Percentiles rank a stretch among this genome's conserved stretches.
These are phyloP conservation scores for Phytophthora sansomeana DNA, from an alignment of 352 stramenopile species.

Conservation along the genomic window DNA sequence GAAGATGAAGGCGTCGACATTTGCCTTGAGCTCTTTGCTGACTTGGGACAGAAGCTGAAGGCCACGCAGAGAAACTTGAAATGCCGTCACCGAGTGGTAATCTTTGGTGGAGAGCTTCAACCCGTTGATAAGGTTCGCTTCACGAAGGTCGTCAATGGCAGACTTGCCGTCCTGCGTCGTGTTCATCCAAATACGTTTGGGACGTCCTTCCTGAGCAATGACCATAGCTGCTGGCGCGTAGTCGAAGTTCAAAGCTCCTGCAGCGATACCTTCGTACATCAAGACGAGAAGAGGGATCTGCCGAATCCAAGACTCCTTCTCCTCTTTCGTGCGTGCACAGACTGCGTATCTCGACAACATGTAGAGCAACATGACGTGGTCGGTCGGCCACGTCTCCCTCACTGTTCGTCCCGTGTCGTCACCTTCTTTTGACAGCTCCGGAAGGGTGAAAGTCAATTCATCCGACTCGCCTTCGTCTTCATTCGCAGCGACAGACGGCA, in stretches of 20 bases:
- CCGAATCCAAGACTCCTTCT: conserved; percentile 95
- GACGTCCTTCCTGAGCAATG: conserved; percentile 57
- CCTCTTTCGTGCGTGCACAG: conserved; percentile 70
- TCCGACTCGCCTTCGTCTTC: conserved; percentile 46
- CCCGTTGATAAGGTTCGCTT: conserved; percentile 68
- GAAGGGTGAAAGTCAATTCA: conserved; percentile 62
- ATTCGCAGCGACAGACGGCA: not conserved
- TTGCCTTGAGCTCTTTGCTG: conserved; percentile 51
- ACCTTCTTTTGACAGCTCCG: conserved; percentile 57
- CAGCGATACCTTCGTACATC: conserved; percentile 77
- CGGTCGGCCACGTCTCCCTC: conserved; percentile 57
- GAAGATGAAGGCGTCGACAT: conserved; percentile 68
- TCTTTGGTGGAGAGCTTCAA: conserved; percentile 72
- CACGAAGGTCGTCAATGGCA: conserved; percentile 66
- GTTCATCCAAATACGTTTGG: conserved; percentile 74
- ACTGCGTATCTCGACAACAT: conserved; percentile 52
- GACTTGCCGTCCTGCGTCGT: conserved; percentile 73
- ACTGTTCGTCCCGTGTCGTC: conserved; percentile 52
- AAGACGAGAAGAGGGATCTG: conserved; percentile 94
- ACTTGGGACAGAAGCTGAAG: conserved; percentile 56
- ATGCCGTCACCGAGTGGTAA: conserved; percentile 71
- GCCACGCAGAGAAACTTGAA: conserved; percentile 60
- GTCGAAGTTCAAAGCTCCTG: conserved; percentile 66
- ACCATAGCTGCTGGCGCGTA: conserved; percentile 67
- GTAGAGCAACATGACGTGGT: conserved; percentile 69